Evolutionary conservation across 75 land plant genomes (phyloP).

Genomic region (Selaginella tamariscina): DNA sequence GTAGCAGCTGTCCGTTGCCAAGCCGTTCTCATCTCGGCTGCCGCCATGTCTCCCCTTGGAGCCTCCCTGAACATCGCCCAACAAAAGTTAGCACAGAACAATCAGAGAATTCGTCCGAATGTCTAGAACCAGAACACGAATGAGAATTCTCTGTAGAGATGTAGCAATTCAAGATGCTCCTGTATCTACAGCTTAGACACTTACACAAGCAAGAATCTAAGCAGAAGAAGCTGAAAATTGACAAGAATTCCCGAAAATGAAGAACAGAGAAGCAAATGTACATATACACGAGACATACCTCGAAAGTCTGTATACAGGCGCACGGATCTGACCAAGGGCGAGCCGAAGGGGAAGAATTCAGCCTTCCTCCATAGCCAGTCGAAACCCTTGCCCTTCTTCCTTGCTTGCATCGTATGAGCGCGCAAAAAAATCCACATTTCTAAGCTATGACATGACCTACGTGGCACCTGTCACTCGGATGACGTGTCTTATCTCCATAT

Average conservation of each 20-base stretch:
- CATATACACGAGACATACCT: neutral
- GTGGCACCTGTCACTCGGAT: too few species aligned
- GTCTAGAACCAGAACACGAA: neutral
- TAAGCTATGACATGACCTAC: neutral
- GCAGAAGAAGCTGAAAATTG: neutral
- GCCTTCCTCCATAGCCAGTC: neutral
- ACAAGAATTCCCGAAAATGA: neutral
- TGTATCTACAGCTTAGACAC: neutral
- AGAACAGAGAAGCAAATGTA: too few species aligned
- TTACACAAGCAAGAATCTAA: neutral
- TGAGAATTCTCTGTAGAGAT: too few species aligned
- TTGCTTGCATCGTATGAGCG: neutral
- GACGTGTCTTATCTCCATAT: neutral
- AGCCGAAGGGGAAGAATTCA: neutral
- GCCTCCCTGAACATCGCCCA: neutral
- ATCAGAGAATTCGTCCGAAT: neutral
- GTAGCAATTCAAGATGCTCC: too few species aligned
- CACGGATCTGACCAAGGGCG: too few species aligned
- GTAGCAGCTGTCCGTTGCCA: constrained; percentile 9
- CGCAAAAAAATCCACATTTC: neutral
- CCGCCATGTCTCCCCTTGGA: constrained; percentile 1
- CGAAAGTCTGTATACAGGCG: neutral
- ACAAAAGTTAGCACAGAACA: neutral
- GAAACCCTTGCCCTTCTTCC: neutral
- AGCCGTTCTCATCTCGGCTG: constrained; percentile 1